Evolutionary conservation across 2,329 filamentous ascomycete species (phyloP).

Genomic region (Simplicillium aogashimaense): DNA sequence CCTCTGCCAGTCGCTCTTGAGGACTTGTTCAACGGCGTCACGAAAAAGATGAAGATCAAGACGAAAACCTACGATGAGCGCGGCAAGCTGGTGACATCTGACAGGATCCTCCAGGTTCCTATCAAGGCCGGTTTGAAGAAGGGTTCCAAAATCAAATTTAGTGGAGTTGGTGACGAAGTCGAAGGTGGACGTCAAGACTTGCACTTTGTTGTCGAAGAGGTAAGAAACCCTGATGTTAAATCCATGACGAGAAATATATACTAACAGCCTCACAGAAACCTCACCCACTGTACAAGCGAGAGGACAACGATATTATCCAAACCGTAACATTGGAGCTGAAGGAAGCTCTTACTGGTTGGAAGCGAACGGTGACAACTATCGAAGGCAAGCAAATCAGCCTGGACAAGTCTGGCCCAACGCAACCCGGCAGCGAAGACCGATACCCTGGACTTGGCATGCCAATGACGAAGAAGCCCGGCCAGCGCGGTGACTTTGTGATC

Average conservation of each 20-base stretch:
- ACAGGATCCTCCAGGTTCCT: constrained; percentile 85
- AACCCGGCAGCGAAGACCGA: constrained; percentile 68
- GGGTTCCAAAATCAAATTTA: constrained; percentile 97
- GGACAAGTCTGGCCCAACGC: constrained; percentile 73
- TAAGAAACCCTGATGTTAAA: constrained; percentile 25
- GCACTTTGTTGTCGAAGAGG: constrained; percentile 91
- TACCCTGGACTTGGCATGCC: constrained; percentile 92
- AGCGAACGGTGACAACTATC: constrained; percentile 82
- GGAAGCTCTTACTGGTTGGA: constrained; percentile 92
- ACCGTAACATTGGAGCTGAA: constrained; percentile 78
- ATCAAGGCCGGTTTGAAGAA: constrained; percentile 96
- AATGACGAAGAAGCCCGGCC: constrained; percentile 75
- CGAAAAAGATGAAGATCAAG: constrained; percentile 98
- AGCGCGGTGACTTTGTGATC: constrained; percentile 81
- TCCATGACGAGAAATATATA: neutral
- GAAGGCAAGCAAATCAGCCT: constrained; percentile 79
- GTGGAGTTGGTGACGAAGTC: constrained; percentile 93
- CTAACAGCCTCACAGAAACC: constrained; percentile 59
- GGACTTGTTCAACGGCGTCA: constrained; percentile 76
- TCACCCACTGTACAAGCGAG: constrained; percentile 73
- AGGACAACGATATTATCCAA: constrained; percentile 77
- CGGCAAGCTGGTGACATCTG: constrained; percentile 76
- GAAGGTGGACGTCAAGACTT: constrained; percentile 93
- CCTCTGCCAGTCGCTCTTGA: constrained; percentile 73
- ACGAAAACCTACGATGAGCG: constrained; percentile 84